Evolutionary conservation across 441 rosid genomes (phyloP).

Genomic region (Aleurites moluccanus): DNA sequence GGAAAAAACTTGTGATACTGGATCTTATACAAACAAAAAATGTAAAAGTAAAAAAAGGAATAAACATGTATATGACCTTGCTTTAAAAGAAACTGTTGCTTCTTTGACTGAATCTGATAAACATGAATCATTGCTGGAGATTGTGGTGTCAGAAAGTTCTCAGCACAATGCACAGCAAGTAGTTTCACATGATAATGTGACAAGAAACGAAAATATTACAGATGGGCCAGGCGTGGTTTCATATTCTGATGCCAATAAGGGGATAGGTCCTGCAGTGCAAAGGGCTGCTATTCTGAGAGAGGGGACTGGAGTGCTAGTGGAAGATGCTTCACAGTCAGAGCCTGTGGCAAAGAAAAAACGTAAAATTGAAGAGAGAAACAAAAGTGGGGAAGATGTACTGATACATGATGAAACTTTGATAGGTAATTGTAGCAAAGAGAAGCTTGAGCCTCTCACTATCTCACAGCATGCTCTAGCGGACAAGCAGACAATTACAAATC

Average conservation of each 20-base stretch:
- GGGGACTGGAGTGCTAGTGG: constrained; percentile 22
- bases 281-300: constrained; percentile 9
- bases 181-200: constrained; percentile 15
- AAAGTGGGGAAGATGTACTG: constrained; percentile 16
- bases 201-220: constrained; percentile 14
- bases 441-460: constrained; percentile 11
- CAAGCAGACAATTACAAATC: constrained; percentile 20
- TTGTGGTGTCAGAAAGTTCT: neutral
- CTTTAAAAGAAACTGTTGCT: constrained; percentile 24
- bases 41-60: constrained; percentile 22
- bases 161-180: constrained; percentile 5
- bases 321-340: constrained; percentile 24
- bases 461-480: constrained; percentile 21
- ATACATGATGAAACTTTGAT: constrained; percentile 13
- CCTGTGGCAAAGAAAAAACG: constrained; percentile 31
- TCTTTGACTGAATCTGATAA: constrained; percentile 15
- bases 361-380: constrained; percentile 16
- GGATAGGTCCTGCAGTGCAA: constrained; percentile 3
- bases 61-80: constrained; percentile 5
- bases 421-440: constrained; percentile 20
- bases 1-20: constrained; percentile 16
- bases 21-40: constrained; percentile 22
- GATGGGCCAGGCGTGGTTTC: neutral
- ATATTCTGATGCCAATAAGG: neutral
- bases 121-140: constrained; percentile 8